Evolutionary conservation across 805 yeast genomes (phyloP).

Genomic region (Metschnikowia baotianmanensis): DNA sequence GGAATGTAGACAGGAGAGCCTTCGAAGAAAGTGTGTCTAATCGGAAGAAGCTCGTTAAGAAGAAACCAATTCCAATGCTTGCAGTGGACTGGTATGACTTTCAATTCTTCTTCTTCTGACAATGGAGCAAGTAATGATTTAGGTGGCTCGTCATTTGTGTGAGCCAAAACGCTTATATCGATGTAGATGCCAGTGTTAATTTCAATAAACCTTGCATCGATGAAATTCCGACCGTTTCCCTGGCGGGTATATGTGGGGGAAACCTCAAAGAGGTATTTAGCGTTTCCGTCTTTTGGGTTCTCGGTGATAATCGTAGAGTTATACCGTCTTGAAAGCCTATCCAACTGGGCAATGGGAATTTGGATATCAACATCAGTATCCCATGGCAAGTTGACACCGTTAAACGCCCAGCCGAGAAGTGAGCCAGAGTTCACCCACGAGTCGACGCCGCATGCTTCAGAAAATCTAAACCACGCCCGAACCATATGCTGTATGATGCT

Average conservation of each 20-base stretch:
- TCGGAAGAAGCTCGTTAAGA: conserved; percentile 36
- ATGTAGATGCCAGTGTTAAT: conserved; percentile 39
- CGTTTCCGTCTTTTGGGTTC: conserved; percentile 20
- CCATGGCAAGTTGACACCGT: conserved; percentile 22
- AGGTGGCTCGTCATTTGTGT: conserved; percentile 14
- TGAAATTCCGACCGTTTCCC: conserved; percentile 22
- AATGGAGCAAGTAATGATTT: conserved; percentile 1
- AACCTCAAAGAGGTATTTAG: conserved; percentile 21
- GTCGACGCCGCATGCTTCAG: conserved; percentile 29
- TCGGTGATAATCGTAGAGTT: conserved; percentile 18
- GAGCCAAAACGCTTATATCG: conserved; percentile 18
- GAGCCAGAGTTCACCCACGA: conserved; percentile 32
- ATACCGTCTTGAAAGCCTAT: conserved; percentile 14
- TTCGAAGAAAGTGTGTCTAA: conserved; percentile 37
- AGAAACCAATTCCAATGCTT: conserved; percentile 42
- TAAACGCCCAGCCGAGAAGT: conserved; percentile 21
- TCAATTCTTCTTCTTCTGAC: conserved; percentile 2
- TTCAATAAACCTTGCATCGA: conserved; percentile 23
- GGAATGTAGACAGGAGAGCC: conserved; percentile 38
- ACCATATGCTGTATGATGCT: conserved; percentile 38
- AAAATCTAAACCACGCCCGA: conserved; percentile 36
- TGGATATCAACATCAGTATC: conserved; percentile 22
- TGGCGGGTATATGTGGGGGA: conserved; percentile 22
- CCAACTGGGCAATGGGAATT: conserved; percentile 19
- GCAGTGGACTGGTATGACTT: conserved; percentile 32